Conservation (phyloP, 2,329 filamentous ascomycete species). For the Remersonia thermophila region DNA sequence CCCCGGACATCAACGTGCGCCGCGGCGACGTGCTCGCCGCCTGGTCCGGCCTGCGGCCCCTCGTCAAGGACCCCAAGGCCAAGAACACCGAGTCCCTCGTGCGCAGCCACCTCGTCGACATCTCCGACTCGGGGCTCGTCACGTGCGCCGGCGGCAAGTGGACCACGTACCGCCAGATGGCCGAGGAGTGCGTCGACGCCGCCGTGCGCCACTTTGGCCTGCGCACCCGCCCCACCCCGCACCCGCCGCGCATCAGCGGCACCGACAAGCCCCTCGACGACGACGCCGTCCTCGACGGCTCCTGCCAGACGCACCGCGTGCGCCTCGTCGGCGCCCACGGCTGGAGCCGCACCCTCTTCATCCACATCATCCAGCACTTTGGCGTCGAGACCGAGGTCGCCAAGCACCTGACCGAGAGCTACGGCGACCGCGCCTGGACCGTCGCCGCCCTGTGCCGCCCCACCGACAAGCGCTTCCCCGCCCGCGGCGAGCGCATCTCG, state of each 20-base stretch:
- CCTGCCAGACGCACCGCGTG: constrained; percentile 62
- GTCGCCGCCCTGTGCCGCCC: constrained; percentile 70
- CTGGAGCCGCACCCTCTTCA: constrained; percentile 80
- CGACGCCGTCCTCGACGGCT: constrained; percentile 56
- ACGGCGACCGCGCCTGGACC: constrained; percentile 86
- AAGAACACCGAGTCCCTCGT: constrained; percentile 75
- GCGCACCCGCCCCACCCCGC: constrained; percentile 34
- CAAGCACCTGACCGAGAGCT: constrained; percentile 74
- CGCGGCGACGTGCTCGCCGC: constrained; percentile 66
- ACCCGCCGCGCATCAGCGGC: constrained; percentile 54
- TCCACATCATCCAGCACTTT: constrained; percentile 88
- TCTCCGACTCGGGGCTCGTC: constrained; percentile 61
- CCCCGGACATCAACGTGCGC: constrained; percentile 62
- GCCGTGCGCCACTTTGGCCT: constrained; percentile 57
- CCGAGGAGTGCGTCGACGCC: constrained; percentile 72
- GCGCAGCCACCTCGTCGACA: constrained; percentile 66
- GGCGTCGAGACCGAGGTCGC: constrained; percentile 86
- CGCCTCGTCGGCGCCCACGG: constrained; percentile 68
- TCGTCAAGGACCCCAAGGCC: constrained; percentile 70
- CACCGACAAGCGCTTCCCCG: constrained; percentile 69
- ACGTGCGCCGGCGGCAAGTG: constrained; percentile 78
- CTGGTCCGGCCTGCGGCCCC: constrained; percentile 67
- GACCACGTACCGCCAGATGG: constrained; percentile 85
- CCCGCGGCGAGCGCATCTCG: constrained; percentile 68
- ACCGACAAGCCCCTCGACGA: constrained; percentile 53